A percentile compares a stretch with the other conserved stretches of the same genome.
Evolutionary conservation across 768 basidiomycete species (phyloP).

Genomic region (Russula emetica): DNA sequence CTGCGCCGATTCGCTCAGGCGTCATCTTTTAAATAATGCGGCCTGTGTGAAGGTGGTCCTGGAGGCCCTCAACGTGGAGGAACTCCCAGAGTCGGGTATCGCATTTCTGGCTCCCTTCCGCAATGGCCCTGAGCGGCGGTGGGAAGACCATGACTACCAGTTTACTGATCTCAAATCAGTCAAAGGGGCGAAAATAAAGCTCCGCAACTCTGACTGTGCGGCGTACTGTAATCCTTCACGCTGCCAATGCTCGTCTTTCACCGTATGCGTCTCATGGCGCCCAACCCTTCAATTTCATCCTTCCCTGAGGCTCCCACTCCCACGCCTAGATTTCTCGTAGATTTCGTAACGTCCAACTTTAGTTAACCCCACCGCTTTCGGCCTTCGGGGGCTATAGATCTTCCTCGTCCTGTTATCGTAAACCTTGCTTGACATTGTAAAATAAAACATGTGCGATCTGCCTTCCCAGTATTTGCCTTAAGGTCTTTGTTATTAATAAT

Average conservation of each 20-base stretch:
- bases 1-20: slow-evolving; percentile 3
- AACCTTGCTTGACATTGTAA: slow-evolving; percentile 8
- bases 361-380: slow-evolving; percentile 5
- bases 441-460: not conserved
- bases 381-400: not conserved
- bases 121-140: slow-evolving; percentile 20
- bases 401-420: slow-evolving; percentile 12
- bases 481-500: not conserved
- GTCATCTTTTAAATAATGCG: slow-evolving; percentile 6
- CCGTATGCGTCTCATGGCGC: not conserved
- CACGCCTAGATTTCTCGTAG: not conserved
- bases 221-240: not conserved
- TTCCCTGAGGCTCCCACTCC: not conserved
- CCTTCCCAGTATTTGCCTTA: not conserved
- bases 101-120: slow-evolving; percentile 9
- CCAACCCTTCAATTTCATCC: not conserved
- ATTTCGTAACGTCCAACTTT: slow-evolving; percentile 12
- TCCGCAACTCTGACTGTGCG: not conserved
- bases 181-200: slow-evolving; percentile 6
- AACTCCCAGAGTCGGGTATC: not conserved
- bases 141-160: slow-evolving; percentile 11
- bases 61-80: not conserved
- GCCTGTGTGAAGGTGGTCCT: slow-evolving; percentile 6
- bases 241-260: not conserved
- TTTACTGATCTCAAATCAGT: slow-evolving; percentile 11